A percentile compares a stretch with the other conserved stretches of the same genome.
phyloP scores from a whole-genome alignment of 1,284 basidiomycete species.

The Sphagnurus paluster region DNA sequence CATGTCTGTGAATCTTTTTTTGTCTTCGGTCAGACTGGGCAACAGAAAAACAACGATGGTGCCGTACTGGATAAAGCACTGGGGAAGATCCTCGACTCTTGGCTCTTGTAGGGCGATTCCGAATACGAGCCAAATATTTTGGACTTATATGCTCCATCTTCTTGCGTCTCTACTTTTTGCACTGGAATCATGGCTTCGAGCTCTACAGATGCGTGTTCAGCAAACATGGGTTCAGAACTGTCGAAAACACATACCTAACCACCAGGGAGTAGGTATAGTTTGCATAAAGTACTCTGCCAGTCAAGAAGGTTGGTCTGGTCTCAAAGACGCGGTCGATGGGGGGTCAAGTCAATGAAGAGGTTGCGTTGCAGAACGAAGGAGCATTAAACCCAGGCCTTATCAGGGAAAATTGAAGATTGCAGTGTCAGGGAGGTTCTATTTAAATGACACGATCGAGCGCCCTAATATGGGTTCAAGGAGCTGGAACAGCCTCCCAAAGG shows the following conservation, averaged over 20 bases:
- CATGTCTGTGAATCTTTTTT: conserved; percentile 5
- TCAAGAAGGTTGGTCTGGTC: no score
- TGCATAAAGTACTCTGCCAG: no score
- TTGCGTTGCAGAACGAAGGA: conserved; percentile 9
- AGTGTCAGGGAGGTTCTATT: conserved; percentile 23
- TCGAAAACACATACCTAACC: conserved; percentile 7
- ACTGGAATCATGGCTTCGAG: conserved; percentile 12
- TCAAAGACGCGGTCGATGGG: no score
- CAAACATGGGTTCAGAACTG: background rate
- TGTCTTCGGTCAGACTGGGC: background rate
- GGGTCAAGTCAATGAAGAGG: background rate
- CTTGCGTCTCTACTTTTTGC: conserved; percentile 1
- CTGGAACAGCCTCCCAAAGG: conserved; percentile 37
- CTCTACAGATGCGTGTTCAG: conserved; percentile 2
- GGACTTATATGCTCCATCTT: conserved; percentile 1
- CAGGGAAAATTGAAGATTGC: conserved; percentile 25
- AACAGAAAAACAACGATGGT: background rate
- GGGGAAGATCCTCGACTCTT: background rate
- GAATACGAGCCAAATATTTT: conserved; percentile 3
- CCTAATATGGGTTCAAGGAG: conserved; percentile 27
- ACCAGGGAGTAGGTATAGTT: conserved; percentile 6
- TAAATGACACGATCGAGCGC: conserved; percentile 29
- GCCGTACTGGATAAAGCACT: conserved; percentile 7
- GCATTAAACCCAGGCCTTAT: conserved; percentile 27
- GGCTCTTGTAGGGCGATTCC: background rate